Percentiles rank a stretch among this genome's conserved stretches.
Evolutionary conservation across 768 basidiomycete species (phyloP).

Genomic region (Trametes villosa): DNA sequence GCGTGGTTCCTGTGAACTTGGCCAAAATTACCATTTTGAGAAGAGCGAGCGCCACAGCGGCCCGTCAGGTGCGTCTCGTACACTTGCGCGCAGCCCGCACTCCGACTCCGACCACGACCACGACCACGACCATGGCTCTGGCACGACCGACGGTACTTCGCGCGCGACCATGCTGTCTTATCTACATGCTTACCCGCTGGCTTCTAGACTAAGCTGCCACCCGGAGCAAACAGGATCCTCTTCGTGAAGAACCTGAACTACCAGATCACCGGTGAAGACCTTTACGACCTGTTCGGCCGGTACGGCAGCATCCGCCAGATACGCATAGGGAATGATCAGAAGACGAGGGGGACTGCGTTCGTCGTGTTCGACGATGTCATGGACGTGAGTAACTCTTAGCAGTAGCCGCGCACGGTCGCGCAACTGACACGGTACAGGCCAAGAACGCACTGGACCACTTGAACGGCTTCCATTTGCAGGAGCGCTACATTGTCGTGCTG

Average conservation of each 20-base stretch:
- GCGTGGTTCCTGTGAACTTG: conserved; percentile 2
- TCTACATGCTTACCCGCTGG: background rate
- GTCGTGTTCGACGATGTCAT: conserved; percentile 96
- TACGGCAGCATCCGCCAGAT: conserved; percentile 98
- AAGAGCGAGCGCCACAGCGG: background rate
- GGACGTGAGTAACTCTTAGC: conserved; percentile 63
- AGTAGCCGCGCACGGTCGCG: background rate
- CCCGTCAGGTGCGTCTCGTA: background rate
- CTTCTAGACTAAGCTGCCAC: conserved; percentile 79
- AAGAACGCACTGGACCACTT: conserved; percentile 96
- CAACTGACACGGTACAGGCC: conserved; percentile 56
- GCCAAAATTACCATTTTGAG: conserved; percentile 4
- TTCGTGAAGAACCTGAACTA: conserved; percentile 95
- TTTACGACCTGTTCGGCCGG: conserved; percentile 96
- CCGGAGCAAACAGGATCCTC: conserved; percentile 88
- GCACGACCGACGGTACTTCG: conserved; percentile 68
- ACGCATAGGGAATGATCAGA: conserved; percentile 88
- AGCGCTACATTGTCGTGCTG: conserved; percentile 96
- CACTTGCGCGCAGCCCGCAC: background rate
- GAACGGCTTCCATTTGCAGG: conserved; percentile 97
- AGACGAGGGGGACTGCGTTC: conserved; percentile 95
- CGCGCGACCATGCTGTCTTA: background rate
- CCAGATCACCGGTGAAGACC: conserved; percentile 88
- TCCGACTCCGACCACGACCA: conserved; percentile 16
- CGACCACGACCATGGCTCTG: conserved; percentile 54